Base-by-base conservation (phyloP, 208 protist genomes). In the Lotmaria passim region DNA sequence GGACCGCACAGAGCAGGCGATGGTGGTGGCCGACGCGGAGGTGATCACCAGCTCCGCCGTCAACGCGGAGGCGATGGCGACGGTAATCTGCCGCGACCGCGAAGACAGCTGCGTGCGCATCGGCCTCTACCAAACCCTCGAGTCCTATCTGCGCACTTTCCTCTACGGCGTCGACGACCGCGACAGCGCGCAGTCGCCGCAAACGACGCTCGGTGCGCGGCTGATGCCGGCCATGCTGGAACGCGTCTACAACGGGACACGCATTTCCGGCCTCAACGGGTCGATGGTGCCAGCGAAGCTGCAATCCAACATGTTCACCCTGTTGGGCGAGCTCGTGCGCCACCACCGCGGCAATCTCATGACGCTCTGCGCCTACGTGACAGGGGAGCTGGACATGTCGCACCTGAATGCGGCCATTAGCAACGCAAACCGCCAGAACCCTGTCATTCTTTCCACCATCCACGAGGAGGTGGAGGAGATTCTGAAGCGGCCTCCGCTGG, bases 181-280 rank as follows among this genome's bases (percentile, higher is more conserved):
- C 38, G 58, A 73, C 24, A 57, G 19, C 11, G 23, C 69, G 30
- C 24, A 57, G n/a, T 69, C 63, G 15, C 80, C 82, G 30, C 79
- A 90, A 58, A 82, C 71, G 19, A 26, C 60, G 12, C 50, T 95
- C 12, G 84, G 75, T 5, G 33, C 76, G 12, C n/a, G 77, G 30
- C 82, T 93, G 28, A 68, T 93, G 64, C 58, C 53, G 0, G 76
- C 72, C 43, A 64, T 93, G 33, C 71, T 95, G 41, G 77, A 86
- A 56, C 86, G 85, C 44, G 55, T 95, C 55, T 95, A 93, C 82
- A 95, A 95, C 65, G 89, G 81, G 19, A 93, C 86, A 0, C 79
- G 78, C 28, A 64, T 91, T 23, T 80, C 86, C 7, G 79, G 81
- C 10, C 52, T 93, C 34, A 79, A 67, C 60, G 75, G 63, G 28